A percentile compares a stretch with the other conserved stretches of the same genome.
These are phyloP conservation scores for Dunaliella sp. DNA, from an alignment of 139 green algal genomes.

Conservation along the genomic window DNA sequence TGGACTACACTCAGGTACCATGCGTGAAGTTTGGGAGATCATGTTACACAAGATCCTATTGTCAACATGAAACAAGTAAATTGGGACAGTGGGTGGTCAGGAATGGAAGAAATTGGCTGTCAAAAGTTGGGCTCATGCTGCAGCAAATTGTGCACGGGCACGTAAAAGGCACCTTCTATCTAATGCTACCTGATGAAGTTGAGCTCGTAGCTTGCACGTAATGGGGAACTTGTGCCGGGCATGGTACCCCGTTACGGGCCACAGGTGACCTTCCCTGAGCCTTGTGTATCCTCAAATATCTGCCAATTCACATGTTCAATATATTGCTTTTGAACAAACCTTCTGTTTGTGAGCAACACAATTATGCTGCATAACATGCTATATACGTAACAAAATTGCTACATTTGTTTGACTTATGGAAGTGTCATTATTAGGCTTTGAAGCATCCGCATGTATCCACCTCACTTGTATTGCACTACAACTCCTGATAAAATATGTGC, in stretches of 20 bases:
- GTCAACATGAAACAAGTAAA: background rate
- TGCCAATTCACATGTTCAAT: background rate
- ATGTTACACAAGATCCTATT: background rate
- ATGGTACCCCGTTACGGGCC: too few species aligned
- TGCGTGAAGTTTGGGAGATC: background rate
- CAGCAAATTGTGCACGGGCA: too few species aligned
- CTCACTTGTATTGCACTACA: background rate
- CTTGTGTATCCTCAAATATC: too few species aligned
- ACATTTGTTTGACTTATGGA: background rate
- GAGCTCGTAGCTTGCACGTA: too few species aligned
- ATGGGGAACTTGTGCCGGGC: too few species aligned
- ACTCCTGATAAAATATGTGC: background rate
- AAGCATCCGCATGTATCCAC: background rate
- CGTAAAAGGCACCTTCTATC: background rate
- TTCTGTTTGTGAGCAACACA: background rate
- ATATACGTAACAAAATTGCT: background rate
- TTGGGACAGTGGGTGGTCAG: background rate
- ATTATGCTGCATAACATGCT: too few species aligned
- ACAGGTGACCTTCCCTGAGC: too few species aligned
- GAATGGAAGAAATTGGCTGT: background rate
- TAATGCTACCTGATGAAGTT: too few species aligned
- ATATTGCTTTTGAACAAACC: background rate
- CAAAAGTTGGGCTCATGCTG: background rate
- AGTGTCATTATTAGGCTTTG: too few species aligned
- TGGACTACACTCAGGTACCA: conserved; percentile 17